These are phyloP conservation scores for Zymoseptoria passerinii DNA, from an alignment of 2,329 filamentous ascomycete genomes.

Conservation along the genomic window DNA sequence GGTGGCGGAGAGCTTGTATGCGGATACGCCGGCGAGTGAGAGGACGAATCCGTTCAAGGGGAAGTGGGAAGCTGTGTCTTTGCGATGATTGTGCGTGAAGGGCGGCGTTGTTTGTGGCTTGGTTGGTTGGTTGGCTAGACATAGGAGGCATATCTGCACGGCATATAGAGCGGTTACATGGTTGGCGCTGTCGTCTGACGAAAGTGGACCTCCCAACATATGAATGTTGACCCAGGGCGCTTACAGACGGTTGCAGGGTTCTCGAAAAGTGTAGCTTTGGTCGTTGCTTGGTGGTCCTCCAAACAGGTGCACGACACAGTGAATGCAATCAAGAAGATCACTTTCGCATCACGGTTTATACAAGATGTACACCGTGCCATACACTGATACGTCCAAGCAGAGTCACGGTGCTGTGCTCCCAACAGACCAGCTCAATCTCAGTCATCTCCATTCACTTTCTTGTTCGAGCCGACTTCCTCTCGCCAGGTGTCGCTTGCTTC, in stretches of 20 bases:
- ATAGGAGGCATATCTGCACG: no score
- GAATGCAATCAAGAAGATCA: no score
- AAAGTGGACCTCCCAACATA: not conserved
- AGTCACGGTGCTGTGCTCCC: not conserved
- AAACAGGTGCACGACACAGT: no score
- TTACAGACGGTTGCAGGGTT: not conserved
- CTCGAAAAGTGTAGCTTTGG: not conserved
- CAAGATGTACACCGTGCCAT: not conserved
- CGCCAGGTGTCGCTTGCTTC: slow-evolving; percentile 14
- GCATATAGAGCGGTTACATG: not conserved
- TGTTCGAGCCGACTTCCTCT: slow-evolving; percentile 14
- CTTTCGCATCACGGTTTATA: not conserved
- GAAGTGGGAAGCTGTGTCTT: slow-evolving; percentile 16
- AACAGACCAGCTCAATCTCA: no score
- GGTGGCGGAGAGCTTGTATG: slow-evolving; percentile 13
- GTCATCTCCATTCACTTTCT: not conserved
- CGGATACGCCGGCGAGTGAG: slow-evolving; percentile 16
- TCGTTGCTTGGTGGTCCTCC: no score
- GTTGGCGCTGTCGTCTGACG: not conserved
- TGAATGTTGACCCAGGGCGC: not conserved
- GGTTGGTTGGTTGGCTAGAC: no score
- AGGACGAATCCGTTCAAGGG: slow-evolving; percentile 13
- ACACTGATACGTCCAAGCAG: not conserved
- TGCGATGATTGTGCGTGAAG: slow-evolving; percentile 1
- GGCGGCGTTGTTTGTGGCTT: no score